Percentiles rank a stretch among this genome's conserved stretches.
phyloP scores from a whole-genome alignment of 2,329 filamentous ascomycete species.

The Emmonsiellopsis sp. region DNA sequence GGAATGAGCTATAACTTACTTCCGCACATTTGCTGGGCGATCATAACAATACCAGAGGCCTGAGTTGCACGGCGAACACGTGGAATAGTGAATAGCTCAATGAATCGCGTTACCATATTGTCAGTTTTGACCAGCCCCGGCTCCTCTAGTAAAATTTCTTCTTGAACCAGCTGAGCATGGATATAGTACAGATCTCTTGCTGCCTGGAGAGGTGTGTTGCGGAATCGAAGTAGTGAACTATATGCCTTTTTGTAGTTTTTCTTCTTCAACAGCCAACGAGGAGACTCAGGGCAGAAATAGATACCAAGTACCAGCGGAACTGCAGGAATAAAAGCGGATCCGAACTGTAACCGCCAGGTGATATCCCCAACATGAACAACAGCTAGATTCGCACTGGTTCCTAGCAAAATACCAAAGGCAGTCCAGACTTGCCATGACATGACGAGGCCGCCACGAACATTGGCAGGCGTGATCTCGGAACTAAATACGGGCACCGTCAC shows the following conservation, averaged over 20 bases:
- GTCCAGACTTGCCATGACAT: slow-evolving; percentile 48
- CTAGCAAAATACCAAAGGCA: slow-evolving; percentile 54
- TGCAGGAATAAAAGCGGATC: slow-evolving; percentile 56
- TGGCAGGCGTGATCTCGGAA: slow-evolving; percentile 45
- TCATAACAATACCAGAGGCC: slow-evolving; percentile 22
- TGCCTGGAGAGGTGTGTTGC: slow-evolving; percentile 52
- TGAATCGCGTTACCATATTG: slow-evolving; percentile 40
- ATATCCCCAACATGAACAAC: slow-evolving; percentile 51
- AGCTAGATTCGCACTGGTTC: slow-evolving; percentile 56
- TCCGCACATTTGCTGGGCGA: slow-evolving; percentile 28
- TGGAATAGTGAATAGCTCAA: slow-evolving; percentile 22
- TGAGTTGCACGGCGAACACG: slow-evolving; percentile 21
- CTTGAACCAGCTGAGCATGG: slow-evolving; percentile 29
- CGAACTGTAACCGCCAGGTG: slow-evolving; percentile 56
- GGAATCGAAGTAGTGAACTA: slow-evolving; percentile 47
- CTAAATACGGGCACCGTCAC: slow-evolving; percentile 49
- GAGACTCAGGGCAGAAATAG: slow-evolving; percentile 56
- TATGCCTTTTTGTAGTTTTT: slow-evolving; percentile 53
- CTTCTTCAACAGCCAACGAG: slow-evolving; percentile 60
- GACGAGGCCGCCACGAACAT: slow-evolving; percentile 47
- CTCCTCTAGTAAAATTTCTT: slow-evolving; percentile 29
- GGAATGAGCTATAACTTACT: slow-evolving; percentile 16
- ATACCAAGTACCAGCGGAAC: slow-evolving; percentile 48
- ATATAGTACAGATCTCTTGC: slow-evolving; percentile 52
- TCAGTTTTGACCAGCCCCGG: slow-evolving; percentile 27